A percentile compares a stretch with the other conserved stretches of the same genome.
Evolutionary conservation across 1,139 yeast species (phyloP).

Genomic region (Keqinozyma sinolaborantium): DNA sequence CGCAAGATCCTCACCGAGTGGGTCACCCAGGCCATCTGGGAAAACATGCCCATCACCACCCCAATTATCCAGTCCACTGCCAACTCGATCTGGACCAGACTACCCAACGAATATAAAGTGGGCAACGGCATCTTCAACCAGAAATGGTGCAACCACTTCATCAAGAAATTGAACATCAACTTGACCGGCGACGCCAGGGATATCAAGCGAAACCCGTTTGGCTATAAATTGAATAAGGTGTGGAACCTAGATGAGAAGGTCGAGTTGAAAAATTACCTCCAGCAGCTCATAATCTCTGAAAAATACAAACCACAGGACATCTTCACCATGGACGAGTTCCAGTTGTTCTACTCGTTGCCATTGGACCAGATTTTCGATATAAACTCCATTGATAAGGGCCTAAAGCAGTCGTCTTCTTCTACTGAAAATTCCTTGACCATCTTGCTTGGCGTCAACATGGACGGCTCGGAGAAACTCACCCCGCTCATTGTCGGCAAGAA

Average conservation of each 20-base stretch:
- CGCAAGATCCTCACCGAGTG: conserved; percentile 61
- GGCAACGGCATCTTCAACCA: conserved; percentile 64
- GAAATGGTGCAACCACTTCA: conserved; percentile 63
- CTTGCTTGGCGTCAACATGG: conserved; percentile 60
- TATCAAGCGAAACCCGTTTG: conserved; percentile 24
- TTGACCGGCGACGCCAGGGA: conserved; percentile 46
- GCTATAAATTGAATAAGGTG: conserved; percentile 47
- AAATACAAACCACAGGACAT: conserved; percentile 49
- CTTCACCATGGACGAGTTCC: conserved; percentile 61
- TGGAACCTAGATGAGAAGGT: conserved; percentile 62
- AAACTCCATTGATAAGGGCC: conserved; percentile 43
- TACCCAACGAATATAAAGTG: conserved; percentile 52
- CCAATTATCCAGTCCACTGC: conserved; percentile 66
- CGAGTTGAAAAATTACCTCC: conserved; percentile 34
- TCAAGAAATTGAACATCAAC: conserved; percentile 52
- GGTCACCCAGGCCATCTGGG: conserved; percentile 70
- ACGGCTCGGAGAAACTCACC: conserved; percentile 58
- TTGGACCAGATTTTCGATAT: conserved; percentile 56
- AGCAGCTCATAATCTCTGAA: conserved; percentile 25
- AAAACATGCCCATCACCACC: conserved; percentile 59
- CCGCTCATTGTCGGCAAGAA: conserved; percentile 62
- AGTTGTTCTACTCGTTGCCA: conserved; percentile 58
- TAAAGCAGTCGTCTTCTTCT: conserved; percentile 40
- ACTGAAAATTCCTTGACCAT: conserved; percentile 57
- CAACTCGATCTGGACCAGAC: conserved; percentile 57